phyloP scores from a whole-genome alignment of 1,284 basidiomycete species.

The Cystobasidium sp. region DNA sequence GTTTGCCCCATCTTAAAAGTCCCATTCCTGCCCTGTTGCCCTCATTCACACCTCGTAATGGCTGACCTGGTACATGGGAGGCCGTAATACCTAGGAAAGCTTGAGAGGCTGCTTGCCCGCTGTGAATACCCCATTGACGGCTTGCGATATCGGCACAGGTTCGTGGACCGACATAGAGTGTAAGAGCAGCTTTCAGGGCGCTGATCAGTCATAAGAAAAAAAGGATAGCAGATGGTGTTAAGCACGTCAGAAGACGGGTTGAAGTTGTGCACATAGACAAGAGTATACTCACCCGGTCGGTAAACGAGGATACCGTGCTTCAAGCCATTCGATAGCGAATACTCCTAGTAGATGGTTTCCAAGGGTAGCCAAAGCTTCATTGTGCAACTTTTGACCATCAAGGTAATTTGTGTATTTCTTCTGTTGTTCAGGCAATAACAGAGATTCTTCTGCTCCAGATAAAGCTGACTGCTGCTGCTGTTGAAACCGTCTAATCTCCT shows the following conservation, averaged over 20 bases:
- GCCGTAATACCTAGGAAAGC: conserved; percentile 48
- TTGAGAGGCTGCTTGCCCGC: conserved; percentile 50
- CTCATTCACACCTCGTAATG: conserved; percentile 42
- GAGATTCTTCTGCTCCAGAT: neutral
- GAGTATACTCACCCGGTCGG: conserved; percentile 64
- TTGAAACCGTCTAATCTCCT: conserved; percentile 14
- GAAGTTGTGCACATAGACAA: neutral
- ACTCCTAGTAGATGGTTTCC: conserved; percentile 92
- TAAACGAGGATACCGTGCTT: conserved; percentile 83
- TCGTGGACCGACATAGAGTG: conserved; percentile 83
- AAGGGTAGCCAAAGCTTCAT: conserved; percentile 76
- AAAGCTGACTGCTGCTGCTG: conserved; percentile 3
- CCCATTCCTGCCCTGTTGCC: conserved; percentile 52
- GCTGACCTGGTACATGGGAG: conserved; percentile 40
- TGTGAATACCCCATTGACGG: conserved; percentile 52
- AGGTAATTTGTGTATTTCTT: conserved; percentile 47
- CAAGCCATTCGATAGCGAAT: conserved; percentile 83
- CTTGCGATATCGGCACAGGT: conserved; percentile 81
- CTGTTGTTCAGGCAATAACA: conserved; percentile 1
- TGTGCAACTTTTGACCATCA: conserved; percentile 61
- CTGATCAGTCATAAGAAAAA: neutral
- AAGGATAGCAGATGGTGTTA: neutral
- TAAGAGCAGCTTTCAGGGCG: conserved; percentile 79
- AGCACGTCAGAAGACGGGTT: neutral
- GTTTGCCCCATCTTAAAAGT: conserved; percentile 56